A percentile compares a stretch with the other conserved stretches of the same genome.
These are phyloP conservation scores for Penicillium palitans DNA, from an alignment of 2,329 filamentous ascomycete species.

Conservation along the genomic window DNA sequence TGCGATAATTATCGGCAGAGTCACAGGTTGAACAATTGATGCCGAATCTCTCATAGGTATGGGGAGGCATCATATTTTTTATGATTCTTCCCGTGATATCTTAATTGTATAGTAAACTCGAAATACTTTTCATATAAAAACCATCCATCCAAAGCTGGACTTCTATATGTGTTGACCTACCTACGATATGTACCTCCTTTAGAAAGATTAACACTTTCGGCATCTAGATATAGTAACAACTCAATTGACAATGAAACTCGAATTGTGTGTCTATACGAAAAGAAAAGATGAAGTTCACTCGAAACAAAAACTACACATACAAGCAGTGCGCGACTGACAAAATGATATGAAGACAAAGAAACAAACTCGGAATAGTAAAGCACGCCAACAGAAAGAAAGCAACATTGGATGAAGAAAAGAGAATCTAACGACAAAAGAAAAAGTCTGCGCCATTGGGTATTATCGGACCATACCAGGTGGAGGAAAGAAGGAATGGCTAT, in stretches of 20 bases:
- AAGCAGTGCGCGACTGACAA: background rate
- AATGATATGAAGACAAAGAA: constrained; percentile 2
- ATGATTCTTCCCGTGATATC: background rate
- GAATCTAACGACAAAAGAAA: constrained; percentile 9
- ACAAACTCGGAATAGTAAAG: background rate
- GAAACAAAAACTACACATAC: background rate
- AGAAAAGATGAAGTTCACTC: background rate
- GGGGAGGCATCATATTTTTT: constrained; percentile 6
- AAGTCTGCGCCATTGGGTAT: constrained; percentile 24
- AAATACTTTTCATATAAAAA: background rate
- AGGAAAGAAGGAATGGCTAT: constrained; percentile 21
- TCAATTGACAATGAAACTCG: background rate
- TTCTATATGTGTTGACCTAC: background rate
- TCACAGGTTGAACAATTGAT: constrained; percentile 18
- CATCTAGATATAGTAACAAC: background rate
- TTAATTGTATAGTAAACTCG: background rate
- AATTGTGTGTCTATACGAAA: background rate
- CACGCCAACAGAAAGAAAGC: background rate
- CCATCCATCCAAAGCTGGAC: background rate
- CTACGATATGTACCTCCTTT: no score
- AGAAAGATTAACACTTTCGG: background rate
- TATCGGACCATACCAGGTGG: constrained; percentile 18
- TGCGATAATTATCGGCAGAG: constrained; percentile 18
- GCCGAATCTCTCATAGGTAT: constrained; percentile 11
- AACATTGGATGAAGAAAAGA: background rate